Base-by-base conservation (phyloP, 768 basidiomycete species). In the Auriculariales sp. region DNA sequence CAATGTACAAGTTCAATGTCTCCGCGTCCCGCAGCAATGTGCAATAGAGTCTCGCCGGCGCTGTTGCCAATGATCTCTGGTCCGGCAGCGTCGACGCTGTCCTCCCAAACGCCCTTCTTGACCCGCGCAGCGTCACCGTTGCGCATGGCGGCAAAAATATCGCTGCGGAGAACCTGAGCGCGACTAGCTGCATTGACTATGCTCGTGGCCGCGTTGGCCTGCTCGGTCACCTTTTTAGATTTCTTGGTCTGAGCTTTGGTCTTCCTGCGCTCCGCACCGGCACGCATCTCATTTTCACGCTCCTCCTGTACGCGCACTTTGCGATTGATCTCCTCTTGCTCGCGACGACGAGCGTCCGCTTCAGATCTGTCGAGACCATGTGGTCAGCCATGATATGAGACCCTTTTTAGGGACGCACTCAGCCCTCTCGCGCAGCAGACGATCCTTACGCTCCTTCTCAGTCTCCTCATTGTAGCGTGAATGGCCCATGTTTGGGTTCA, bases 21-120 rank as follows among this genome's bases (percentile, higher is more conserved):
- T 9, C 77, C 79, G 49, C 69, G 66, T 49, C 60, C 64, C 2
- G 73, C 69, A 47, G 75, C 78, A 50, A 89, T 81, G 56, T 87
- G 85, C 49, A 81, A 61, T 10, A 89, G 66, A 32, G 83, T 83
- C 63, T 87, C 78, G 19, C 39, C 39, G 12, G 22, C 27, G 10
- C 22, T 39, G 12, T 11, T 15, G 39, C 54, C 67, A 64, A n/a
- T 67, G 68, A 62, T 85, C 82, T 51, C 68, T 56, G 10, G 76
- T 75, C 83, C 84, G 7, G 77, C 69, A 33, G 81, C 78, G 61
- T 85, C 82, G 50, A 87, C 80, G 28, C 65, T 53, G 39, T 81
- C 72, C 64, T 83, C 82, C 73, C 75, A 83, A 19, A 86, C 63
- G 27, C 76, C 77, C 54, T 75, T 73, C 65, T 75, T 78, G 48